Base-by-base conservation (phyloP, 257 asterid species). In the Scutellaria galericulata region DNA sequence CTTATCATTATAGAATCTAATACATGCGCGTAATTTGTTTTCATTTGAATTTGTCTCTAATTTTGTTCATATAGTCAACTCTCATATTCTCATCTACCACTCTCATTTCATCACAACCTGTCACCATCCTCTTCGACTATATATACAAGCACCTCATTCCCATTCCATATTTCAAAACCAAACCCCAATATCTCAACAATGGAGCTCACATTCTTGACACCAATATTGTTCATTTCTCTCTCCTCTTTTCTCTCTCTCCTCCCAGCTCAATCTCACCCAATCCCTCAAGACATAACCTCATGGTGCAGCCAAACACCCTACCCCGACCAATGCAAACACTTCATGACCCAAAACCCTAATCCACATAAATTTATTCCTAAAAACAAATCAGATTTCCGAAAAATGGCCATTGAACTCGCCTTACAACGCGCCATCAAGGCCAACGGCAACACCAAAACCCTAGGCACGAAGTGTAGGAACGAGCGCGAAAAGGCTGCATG, bases 271-370 rank as follows among this genome's bases (percentile, higher is more conserved):
- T 7, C 0, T 41, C 73, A 79, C 45, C 5, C 80, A 46, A 47
- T 14, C 52, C 41, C 42, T 10, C 3, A 6, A 7, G 80, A 54
- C 50, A 31, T 84, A 10, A 70, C 55, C 45, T 45, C 44, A 75
- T 86, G 96, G 96, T 92, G 98, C 85, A 56, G 78, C 78, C 81
- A 83, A 83, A 88, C 92, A 66, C 96, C 98, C 1, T 80, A 85
- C 79, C 92, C 94, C 2, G 71, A 82, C 10, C 87, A 80, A 79
- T 88, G 98, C 87, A 85, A 86, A n/a, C 37, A 85, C 53, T 84
- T 81, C 90, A 61, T 85, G 83, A 52, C 12, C 59, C 71, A 75
- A 0, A 73, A 61, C 24, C 68, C 74, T 0, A 75, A 65, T 5
- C 75, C 79, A 4, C 59, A n/a, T 50, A 56, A 35, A 11, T 46